Percentiles rank a stretch among this genome's conserved stretches.
Conservation (phyloP, 2,329 filamentous ascomycete species). For the Tothia fuscella region DNA sequence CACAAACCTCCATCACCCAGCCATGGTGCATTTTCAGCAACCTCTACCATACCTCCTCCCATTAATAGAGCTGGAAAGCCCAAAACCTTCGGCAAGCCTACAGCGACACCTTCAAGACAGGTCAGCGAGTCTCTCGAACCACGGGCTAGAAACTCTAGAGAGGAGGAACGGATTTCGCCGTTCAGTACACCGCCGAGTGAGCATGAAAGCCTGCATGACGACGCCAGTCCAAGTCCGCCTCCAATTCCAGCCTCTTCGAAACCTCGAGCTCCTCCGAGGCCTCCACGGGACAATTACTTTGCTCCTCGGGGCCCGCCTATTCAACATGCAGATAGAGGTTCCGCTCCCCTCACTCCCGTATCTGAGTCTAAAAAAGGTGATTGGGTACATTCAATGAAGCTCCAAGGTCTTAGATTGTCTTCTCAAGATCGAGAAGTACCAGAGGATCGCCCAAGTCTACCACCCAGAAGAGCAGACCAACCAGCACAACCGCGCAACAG, state of each 20-base stretch:
- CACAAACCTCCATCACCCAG: conserved; percentile 10
- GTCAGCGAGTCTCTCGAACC: conserved; percentile 19
- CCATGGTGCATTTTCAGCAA: conserved; percentile 22
- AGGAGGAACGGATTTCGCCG: conserved; percentile 51
- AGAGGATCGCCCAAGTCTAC: conserved; percentile 8
- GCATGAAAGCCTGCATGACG: conserved; percentile 38
- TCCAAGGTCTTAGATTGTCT: background rate
- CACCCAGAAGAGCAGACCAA: background rate
- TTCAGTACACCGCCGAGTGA: conserved; percentile 80
- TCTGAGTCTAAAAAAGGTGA: no score
- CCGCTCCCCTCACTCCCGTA: no score
- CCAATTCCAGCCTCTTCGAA: conserved; percentile 7
- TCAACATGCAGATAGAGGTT: background rate
- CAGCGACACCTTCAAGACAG: background rate
- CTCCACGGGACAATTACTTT: conserved; percentile 5
- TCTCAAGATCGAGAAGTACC: background rate
- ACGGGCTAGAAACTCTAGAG: conserved; percentile 27
- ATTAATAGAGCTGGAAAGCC: conserved; percentile 74
- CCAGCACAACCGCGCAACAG: background rate
- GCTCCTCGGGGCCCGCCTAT: background rate
- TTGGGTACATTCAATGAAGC: conserved; percentile 1
- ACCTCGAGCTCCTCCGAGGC: background rate
- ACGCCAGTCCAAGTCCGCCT: conserved; percentile 6
- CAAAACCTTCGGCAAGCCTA: conserved; percentile 32
- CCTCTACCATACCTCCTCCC: conserved; percentile 47